Conservation (phyloP, 345 rosid genomes). For the Salix suchowensis region DNA sequence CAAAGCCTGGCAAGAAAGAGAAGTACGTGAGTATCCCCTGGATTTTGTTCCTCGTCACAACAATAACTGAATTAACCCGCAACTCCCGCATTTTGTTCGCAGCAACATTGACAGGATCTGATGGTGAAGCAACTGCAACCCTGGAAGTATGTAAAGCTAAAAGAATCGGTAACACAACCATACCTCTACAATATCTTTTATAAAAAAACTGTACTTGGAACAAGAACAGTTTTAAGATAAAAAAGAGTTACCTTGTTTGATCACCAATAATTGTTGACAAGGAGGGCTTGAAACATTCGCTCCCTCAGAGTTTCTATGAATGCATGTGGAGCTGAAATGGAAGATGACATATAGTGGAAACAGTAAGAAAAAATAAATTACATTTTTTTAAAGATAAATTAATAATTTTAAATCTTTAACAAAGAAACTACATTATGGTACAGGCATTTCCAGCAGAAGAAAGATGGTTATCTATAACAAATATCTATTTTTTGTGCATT, state of each 20-base stretch:
- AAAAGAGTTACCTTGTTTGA: constrained; percentile 46
- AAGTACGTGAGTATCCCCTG: constrained; percentile 83
- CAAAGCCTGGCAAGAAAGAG: constrained; percentile 18
- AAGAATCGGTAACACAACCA: constrained; percentile 14
- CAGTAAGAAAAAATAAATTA: background rate
- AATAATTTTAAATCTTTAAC: background rate
- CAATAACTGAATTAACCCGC: constrained; percentile 70
- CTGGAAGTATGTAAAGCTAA: constrained; percentile 29
- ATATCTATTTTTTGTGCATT: background rate
- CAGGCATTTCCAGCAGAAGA: background rate
- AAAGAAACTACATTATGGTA: background rate
- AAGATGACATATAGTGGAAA: background rate
- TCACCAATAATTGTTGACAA: constrained; percentile 81
- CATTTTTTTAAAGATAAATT: too few relatives aligned
- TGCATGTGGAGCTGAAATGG: constrained; percentile 60
- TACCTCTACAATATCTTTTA: background rate
- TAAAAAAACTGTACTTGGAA: background rate
- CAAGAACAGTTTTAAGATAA: background rate
- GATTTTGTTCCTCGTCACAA: constrained; percentile 58
- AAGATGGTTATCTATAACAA: background rate
- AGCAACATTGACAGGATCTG: constrained; percentile 89
- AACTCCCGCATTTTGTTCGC: constrained; percentile 83
- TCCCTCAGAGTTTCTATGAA: constrained; percentile 94
- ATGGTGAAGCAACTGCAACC: constrained; percentile 67
- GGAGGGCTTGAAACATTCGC: constrained; percentile 92